phyloP scores from a whole-genome alignment of 2,329 filamentous ascomycete genomes.

The Cladosporium sphaerospermum region DNA sequence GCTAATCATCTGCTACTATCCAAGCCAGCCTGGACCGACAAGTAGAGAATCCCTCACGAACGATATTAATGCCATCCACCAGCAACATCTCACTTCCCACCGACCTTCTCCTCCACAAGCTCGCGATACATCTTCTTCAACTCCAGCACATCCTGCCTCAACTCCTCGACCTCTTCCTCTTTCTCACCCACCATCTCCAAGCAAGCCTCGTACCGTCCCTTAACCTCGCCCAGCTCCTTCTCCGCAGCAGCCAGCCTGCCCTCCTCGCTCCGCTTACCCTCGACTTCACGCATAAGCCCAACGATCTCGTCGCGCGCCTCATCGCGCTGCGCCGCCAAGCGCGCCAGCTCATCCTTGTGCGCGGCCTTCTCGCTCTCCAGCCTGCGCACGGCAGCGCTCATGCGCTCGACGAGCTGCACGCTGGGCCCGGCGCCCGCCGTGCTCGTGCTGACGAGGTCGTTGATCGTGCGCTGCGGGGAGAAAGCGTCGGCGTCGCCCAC shows the following conservation, averaged over 20 bases:
- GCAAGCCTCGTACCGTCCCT: slow-evolving; percentile 78
- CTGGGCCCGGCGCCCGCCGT: slow-evolving; percentile 86
- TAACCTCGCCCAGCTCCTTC: slow-evolving; percentile 60
- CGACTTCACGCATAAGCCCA: slow-evolving; percentile 76
- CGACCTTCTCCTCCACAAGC: slow-evolving; percentile 58
- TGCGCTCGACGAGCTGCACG: slow-evolving; percentile 90
- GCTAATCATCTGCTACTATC: too few relatives aligned
- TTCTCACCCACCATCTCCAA: slow-evolving; percentile 95
- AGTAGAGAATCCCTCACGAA: too few relatives aligned
- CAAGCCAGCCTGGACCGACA: too few relatives aligned
- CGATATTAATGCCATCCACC: slow-evolving; percentile 51
- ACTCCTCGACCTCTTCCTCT: slow-evolving; percentile 88
- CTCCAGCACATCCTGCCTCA: slow-evolving; percentile 81
- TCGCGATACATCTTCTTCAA: slow-evolving; percentile 96
- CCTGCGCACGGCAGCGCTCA: slow-evolving; percentile 87
- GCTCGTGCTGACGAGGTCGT: slow-evolving; percentile 49
- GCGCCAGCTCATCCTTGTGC: slow-evolving; percentile 74
- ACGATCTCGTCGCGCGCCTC: slow-evolving; percentile 92
- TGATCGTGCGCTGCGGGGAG: slow-evolving; percentile 63
- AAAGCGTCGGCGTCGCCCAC: slow-evolving; percentile 53
- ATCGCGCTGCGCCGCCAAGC: slow-evolving; percentile 79
- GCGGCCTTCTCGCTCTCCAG: slow-evolving; percentile 88
- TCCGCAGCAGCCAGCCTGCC: slow-evolving; percentile 60
- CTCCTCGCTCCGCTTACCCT: slow-evolving; percentile 58
- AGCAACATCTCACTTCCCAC: slow-evolving; percentile 15